Evolutionary conservation across 805 yeast genomes (phyloP), one percentile per base, ranked within the genome.

Genomic region (Pichia eremophila): DNA sequence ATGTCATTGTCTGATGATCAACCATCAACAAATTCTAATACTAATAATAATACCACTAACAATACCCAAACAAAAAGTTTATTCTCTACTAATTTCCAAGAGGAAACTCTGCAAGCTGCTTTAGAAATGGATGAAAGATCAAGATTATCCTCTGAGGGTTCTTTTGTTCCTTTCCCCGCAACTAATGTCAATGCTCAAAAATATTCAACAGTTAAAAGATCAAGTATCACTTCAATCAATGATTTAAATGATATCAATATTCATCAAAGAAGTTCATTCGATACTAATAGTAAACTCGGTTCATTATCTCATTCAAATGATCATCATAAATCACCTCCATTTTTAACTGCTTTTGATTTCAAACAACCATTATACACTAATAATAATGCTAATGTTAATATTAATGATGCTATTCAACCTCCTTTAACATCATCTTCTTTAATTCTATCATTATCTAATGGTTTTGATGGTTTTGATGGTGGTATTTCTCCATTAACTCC

Each of bases 241-340:
- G 12, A 11, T 17, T 29, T 32, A 5, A 41, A 18, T 22, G 15
- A 22, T n/a, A 15, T 6, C 2, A 9, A 14, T 6, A 34, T 6
- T 10, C 31, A 18, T n/a, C 19, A 5, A 22, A 39, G 47, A 35
- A 40, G 35, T 29, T 45, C 47, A 8, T 45, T 45, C 29, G 47
- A 45, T 31, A 25, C 47, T 15, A 45, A 45, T 25, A 8, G 40
- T 4, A 45, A 45, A 40, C 17, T 45, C 14, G 47, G 47, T 10
- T 39, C 47, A 5, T 40, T 34, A 22, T 29, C 22, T 15, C 47
- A 45, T 36, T n/a, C 47, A 15, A 40, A 39, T 40, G 47, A 45
- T 25, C 8, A 22, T 28, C 19, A 22, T 11, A 40, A 40, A 27
- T 40, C 43, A 11, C 43, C 47, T 2, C 12, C 12, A 12, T 40